Conservation (phyloP, 148 eudicot genomes). For the Camellia granthamiana region DNA sequence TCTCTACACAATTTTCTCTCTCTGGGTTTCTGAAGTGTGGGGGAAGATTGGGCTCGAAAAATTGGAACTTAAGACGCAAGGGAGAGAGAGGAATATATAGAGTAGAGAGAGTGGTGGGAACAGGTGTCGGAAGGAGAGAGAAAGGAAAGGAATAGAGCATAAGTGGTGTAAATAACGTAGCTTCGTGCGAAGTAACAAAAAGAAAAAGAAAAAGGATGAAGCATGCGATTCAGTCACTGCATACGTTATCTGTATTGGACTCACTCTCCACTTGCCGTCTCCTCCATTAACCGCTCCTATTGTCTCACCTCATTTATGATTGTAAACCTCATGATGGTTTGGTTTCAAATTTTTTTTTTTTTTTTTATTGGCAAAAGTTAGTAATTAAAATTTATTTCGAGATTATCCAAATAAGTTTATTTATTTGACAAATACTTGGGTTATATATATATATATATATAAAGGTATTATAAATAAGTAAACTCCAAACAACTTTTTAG, state of each 20-base stretch:
- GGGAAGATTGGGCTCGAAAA: background rate
- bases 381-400: too few species aligned
- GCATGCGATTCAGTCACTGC: slow-evolving; percentile 35
- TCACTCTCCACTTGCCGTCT: background rate
- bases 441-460: too few species aligned
- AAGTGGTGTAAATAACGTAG: slow-evolving; percentile 22
- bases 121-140: slow-evolving; percentile 14
- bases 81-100: slow-evolving; percentile 31
- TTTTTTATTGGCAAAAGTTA: too few species aligned
- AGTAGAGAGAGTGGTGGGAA: background rate
- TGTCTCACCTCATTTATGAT: too few species aligned
- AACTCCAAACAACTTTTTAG: too few species aligned
- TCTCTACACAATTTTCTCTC: background rate
- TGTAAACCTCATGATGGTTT: too few species aligned
- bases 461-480: too few species aligned
- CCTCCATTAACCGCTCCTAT: background rate
- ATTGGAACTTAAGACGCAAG: slow-evolving; percentile 28
- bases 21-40: background rate
- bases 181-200: background rate
- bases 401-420: too few species aligned
- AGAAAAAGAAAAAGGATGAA: slow-evolving; percentile 21
- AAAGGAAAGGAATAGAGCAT: slow-evolving; percentile 19
- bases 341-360: too few species aligned
- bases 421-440: too few species aligned
- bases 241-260: slow-evolving; percentile 26